A percentile compares a stretch with the other conserved stretches of the same genome.
Evolutionary conservation across 495 filamentous ascomycete species (phyloP).

Genomic region (Glarea lozoyensis): DNA sequence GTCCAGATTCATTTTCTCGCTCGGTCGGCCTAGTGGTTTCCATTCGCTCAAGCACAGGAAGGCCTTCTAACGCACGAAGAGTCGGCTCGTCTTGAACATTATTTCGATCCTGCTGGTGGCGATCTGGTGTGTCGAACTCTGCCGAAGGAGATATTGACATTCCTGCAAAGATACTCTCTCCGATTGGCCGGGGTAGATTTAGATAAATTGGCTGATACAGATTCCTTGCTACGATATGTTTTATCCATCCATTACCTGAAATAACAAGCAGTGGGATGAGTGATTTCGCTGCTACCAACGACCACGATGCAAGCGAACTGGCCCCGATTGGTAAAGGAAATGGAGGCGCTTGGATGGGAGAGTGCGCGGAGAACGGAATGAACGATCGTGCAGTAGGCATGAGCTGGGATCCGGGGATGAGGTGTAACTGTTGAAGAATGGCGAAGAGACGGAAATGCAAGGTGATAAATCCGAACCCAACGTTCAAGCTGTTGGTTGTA

Average conservation of each 20-base stretch:
- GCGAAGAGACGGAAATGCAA: slow-evolving; percentile 38
- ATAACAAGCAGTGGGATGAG: slow-evolving; percentile 15
- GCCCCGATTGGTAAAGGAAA: slow-evolving; percentile 1
- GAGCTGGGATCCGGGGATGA: slow-evolving; percentile 28
- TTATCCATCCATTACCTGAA: slow-evolving; percentile 10
- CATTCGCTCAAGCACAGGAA: slow-evolving; percentile 5
- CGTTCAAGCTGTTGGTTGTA: slow-evolving; percentile 5
- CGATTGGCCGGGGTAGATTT: slow-evolving; percentile 15
- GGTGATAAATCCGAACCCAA: slow-evolving; percentile 25
- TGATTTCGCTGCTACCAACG: slow-evolving; percentile 1
- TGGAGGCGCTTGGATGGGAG: slow-evolving; percentile 28
- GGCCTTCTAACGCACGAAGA: slow-evolving; percentile 18
- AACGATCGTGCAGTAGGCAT: slow-evolving; percentile 37
- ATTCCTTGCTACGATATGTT: slow-evolving; percentile 7
- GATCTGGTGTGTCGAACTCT: slow-evolving; percentile 18
- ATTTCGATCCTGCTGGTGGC: not conserved
- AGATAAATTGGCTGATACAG: slow-evolving; percentile 17
- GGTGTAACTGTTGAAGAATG: slow-evolving; percentile 37
- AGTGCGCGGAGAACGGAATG: slow-evolving; percentile 37
- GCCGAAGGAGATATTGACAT: slow-evolving; percentile 2
- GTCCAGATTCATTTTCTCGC: slow-evolving; percentile 13
- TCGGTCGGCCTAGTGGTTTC: slow-evolving; percentile 2
- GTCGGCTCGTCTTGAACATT: slow-evolving; percentile 13
- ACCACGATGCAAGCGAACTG: slow-evolving; percentile 2
- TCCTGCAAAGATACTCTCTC: slow-evolving; percentile 17